These are phyloP conservation scores for Fusarium stilboides DNA, from an alignment of 2,329 filamentous ascomycete genomes.

Conservation along the genomic window DNA sequence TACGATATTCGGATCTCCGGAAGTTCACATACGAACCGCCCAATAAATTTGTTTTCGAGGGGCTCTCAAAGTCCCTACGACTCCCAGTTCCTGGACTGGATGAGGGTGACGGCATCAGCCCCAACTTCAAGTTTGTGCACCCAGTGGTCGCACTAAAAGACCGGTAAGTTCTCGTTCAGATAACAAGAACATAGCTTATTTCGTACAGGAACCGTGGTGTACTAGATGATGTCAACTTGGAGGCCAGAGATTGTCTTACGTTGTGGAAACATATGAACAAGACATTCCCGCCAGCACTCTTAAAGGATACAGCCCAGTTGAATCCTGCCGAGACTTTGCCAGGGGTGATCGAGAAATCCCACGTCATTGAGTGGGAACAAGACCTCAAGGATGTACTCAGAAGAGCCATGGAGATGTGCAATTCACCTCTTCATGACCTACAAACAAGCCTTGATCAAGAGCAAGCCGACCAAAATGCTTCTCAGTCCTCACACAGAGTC, in stretches of 20 bases:
- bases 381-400: conserved; percentile 71
- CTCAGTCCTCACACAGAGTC: conserved; percentile 1
- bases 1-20: conserved; percentile 83
- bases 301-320: conserved; percentile 55
- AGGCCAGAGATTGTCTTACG: conserved; percentile 78
- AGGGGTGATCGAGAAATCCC: conserved; percentile 71
- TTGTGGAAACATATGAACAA: conserved; percentile 77
- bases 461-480: not conserved
- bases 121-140: conserved; percentile 73
- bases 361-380: conserved; percentile 77
- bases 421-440: conserved; percentile 58
- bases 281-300: conserved; percentile 6
- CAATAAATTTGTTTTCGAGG: conserved; percentile 64
- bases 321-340: conserved; percentile 66
- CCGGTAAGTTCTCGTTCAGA: conserved; percentile 53
- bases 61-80: conserved; percentile 61
- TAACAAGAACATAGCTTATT: conserved; percentile 14
- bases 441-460: conserved; percentile 14
- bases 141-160: conserved; percentile 76
- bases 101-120: conserved; percentile 57
- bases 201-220: conserved; percentile 67
- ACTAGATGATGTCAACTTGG: conserved; percentile 77
- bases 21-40: conserved; percentile 78
- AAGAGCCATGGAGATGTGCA: conserved; percentile 70
- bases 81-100: conserved; percentile 65